phyloP scores from a whole-genome alignment of 371 early-diverging fungal species.

The Zychaea mexicana region DNA sequence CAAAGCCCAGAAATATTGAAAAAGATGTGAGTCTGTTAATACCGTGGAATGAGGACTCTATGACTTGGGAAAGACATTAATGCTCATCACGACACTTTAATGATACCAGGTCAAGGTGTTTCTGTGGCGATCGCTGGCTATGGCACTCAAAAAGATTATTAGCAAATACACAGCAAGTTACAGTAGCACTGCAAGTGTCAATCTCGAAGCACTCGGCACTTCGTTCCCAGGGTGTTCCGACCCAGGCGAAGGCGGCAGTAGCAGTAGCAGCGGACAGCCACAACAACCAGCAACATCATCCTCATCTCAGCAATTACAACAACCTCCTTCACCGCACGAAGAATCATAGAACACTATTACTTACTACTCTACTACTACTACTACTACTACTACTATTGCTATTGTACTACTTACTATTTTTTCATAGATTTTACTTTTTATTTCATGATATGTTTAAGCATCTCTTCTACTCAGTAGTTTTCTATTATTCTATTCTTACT shows the following conservation, averaged over 20 bases:
- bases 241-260: constrained; percentile 5
- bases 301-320: background rate
- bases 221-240: background rate
- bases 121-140: constrained; percentile 67
- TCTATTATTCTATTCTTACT: background rate
- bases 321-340: background rate
- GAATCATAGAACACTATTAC: background rate
- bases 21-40: too few relatives aligned
- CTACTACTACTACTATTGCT: background rate
- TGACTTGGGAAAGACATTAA: too few relatives aligned
- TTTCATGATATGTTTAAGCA: background rate
- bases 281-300: background rate
- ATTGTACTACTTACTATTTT: background rate
- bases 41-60: too few relatives aligned
- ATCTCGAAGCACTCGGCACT: constrained; percentile 38
- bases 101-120: constrained; percentile 80
- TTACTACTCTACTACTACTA: background rate
- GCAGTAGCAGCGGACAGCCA: background rate
- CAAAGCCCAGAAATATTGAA: constrained; percentile 81
- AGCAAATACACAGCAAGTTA: constrained; percentile 63
- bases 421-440: background rate
- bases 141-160: constrained; percentile 74
- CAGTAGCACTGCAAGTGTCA: constrained; percentile 52
- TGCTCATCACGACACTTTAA: too few relatives aligned
- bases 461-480: background rate